Conservation (phyloP, 2,329 filamentous ascomycete species). For the Talaromyces funiculosus region DNA sequence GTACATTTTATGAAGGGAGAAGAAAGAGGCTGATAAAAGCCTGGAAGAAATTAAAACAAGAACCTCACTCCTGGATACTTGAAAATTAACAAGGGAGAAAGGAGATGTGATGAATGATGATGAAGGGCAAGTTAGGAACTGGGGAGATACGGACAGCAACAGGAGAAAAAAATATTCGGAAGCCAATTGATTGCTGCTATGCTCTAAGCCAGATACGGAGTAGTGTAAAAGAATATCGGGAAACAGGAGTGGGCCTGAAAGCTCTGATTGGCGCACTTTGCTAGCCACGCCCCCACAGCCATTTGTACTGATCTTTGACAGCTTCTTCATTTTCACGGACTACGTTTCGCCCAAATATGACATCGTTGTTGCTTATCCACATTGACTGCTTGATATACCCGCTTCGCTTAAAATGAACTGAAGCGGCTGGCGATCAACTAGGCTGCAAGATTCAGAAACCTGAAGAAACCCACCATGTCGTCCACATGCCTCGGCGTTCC, state of each 20-base stretch:
- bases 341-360: no score
- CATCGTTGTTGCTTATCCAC: neutral
- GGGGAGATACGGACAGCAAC: neutral
- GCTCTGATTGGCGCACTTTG: neutral
- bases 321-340: neutral
- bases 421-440: neutral
- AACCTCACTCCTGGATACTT: neutral
- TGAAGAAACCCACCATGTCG: neutral
- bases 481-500: neutral
- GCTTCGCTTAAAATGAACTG: no score
- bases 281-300: neutral
- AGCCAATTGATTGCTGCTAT: neutral
- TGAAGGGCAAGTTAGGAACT: neutral
- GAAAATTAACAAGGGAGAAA: neutral
- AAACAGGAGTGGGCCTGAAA: neutral
- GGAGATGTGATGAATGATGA: neutral
- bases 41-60: neutral
- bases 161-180: slow-evolving; percentile 13
- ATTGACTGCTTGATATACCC: neutral
- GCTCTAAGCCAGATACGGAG: slow-evolving; percentile 7
- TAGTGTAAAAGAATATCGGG: neutral
- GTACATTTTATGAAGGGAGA: slow-evolving; percentile 26
- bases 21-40: slow-evolving; percentile 1
- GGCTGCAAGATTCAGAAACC: neutral
- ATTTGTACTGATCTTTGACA: neutral